Percentiles rank a stretch among this genome's conserved stretches.
phyloP scores from a whole-genome alignment of 768 basidiomycete species.

The Lentinula detonsa region DNA sequence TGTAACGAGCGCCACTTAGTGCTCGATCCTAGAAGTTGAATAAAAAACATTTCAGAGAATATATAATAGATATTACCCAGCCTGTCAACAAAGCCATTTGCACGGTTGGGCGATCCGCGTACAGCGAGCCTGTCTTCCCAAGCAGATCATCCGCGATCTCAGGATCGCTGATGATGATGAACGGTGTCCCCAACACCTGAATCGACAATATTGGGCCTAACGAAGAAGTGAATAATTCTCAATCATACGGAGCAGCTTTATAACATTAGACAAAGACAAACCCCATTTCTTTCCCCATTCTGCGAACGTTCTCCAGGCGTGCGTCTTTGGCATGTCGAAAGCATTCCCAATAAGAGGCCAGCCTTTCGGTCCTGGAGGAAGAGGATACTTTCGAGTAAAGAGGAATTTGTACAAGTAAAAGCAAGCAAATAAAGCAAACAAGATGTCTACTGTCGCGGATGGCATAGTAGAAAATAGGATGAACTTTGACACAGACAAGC shows the following conservation, averaged over 20 bases:
- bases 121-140: slow-evolving; percentile 31
- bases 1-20: slow-evolving; percentile 1
- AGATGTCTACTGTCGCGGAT: not conserved
- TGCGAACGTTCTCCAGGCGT: slow-evolving; percentile 9
- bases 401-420: not conserved
- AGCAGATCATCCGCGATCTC: slow-evolving; percentile 24
- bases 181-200: slow-evolving; percentile 12
- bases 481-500: not conserved
- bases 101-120: slow-evolving; percentile 35
- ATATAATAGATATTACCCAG: not conserved
- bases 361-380: slow-evolving; percentile 10
- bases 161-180: slow-evolving; percentile 14
- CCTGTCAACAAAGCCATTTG: slow-evolving; percentile 27
- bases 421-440: not conserved
- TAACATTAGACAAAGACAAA: not conserved
- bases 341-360: slow-evolving; percentile 9
- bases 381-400: not conserved
- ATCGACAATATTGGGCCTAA: slow-evolving; percentile 13
- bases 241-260: not conserved
- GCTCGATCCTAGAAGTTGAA: not conserved
- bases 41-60: not conserved
- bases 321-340: slow-evolving; percentile 8
- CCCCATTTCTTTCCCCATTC: slow-evolving; percentile 10
- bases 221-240: not conserved
- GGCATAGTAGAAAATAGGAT: not conserved